Conservation (phyloP, 2,329 filamentous ascomycete genomes). For the Colletotrichum nymphaeae region DNA sequence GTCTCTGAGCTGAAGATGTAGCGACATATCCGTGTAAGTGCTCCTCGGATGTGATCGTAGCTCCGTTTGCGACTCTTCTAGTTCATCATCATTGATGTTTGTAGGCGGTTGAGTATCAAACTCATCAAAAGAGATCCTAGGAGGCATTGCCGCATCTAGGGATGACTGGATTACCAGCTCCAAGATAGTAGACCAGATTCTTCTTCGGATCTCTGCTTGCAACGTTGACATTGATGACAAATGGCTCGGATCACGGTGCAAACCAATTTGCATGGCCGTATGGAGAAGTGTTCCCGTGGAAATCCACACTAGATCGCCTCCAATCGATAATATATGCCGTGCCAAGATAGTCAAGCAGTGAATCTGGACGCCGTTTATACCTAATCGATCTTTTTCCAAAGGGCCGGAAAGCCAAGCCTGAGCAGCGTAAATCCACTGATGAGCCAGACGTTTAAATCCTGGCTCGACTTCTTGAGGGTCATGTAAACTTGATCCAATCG, state of each 20-base stretch:
- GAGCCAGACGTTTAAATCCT: slow-evolving; percentile 42
- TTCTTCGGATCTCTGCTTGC: slow-evolving; percentile 51
- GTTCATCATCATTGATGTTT: slow-evolving; percentile 48
- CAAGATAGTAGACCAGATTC: slow-evolving; percentile 57
- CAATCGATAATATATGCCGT: slow-evolving; percentile 54
- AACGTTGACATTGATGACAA: slow-evolving; percentile 48
- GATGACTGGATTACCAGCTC: slow-evolving; percentile 52
- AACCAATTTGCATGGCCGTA: slow-evolving; percentile 56
- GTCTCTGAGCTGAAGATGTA: slow-evolving; percentile 43
- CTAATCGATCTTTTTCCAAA: slow-evolving; percentile 46
- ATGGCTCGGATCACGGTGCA: slow-evolving; percentile 55
- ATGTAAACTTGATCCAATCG: slow-evolving; percentile 50
- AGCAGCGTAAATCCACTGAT: slow-evolving; percentile 54
- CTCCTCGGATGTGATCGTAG: slow-evolving; percentile 40
- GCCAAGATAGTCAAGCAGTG: slow-evolving; percentile 52
- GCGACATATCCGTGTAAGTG: slow-evolving; percentile 46
- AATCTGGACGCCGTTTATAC: slow-evolving; percentile 50
- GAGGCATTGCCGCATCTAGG: slow-evolving; percentile 52
- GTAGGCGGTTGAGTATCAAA: slow-evolving; percentile 52
- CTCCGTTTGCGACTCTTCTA: slow-evolving; percentile 34
- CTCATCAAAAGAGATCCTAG: slow-evolving; percentile 51
- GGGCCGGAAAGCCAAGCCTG: slow-evolving; percentile 54
- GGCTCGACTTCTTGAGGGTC: slow-evolving; percentile 39
- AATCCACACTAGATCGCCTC: slow-evolving; percentile 54
- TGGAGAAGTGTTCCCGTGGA: slow-evolving; percentile 53